These are phyloP conservation scores for Raffaelea albimanens DNA, from an alignment of 2,329 filamentous ascomycete species.

Conservation along the genomic window DNA sequence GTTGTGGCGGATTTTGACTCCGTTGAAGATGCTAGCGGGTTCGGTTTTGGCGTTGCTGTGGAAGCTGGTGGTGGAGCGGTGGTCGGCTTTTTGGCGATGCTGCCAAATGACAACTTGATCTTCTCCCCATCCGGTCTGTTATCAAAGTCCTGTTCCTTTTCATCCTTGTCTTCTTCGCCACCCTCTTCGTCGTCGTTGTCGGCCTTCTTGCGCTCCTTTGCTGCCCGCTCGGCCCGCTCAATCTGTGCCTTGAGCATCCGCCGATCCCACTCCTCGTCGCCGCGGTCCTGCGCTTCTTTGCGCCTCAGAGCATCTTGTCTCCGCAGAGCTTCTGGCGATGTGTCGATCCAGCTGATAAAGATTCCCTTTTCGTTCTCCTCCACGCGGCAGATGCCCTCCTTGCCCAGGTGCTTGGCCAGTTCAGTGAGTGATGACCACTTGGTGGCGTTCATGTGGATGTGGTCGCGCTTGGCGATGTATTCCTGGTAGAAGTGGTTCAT, in stretches of 20 bases:
- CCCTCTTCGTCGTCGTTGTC: conserved; percentile 23
- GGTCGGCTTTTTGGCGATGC: conserved; percentile 18
- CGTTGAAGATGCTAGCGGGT: neutral
- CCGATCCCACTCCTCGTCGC: conserved; percentile 84
- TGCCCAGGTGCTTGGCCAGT: conserved; percentile 76
- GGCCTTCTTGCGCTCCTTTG: conserved; percentile 31
- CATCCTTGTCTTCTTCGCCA: conserved; percentile 29
- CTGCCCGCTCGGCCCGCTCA: conserved; percentile 57
- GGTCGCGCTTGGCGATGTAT: conserved; percentile 70
- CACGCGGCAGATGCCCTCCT: conserved; percentile 80
- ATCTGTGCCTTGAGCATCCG: conserved; percentile 78
- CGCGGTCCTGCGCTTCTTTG: conserved; percentile 80
- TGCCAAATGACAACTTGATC: conserved; percentile 60
- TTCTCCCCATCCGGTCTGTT: conserved; percentile 64
- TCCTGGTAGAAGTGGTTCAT: conserved; percentile 94
- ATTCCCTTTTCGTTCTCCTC: conserved; percentile 83
- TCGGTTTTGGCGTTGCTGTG: neutral
- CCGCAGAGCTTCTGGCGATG: conserved; percentile 74
- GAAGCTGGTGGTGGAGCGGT: neutral
- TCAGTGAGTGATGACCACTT: conserved; percentile 83
- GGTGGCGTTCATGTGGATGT: conserved; percentile 90
- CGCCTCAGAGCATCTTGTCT: conserved; percentile 71
- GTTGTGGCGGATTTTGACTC: neutral
- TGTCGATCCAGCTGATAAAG: conserved; percentile 84
- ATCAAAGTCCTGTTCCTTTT: conserved; percentile 35